Base-by-base conservation (phyloP, 2,329 filamentous ascomycete genomes). In the Paramyrothecium roridum region DNA sequence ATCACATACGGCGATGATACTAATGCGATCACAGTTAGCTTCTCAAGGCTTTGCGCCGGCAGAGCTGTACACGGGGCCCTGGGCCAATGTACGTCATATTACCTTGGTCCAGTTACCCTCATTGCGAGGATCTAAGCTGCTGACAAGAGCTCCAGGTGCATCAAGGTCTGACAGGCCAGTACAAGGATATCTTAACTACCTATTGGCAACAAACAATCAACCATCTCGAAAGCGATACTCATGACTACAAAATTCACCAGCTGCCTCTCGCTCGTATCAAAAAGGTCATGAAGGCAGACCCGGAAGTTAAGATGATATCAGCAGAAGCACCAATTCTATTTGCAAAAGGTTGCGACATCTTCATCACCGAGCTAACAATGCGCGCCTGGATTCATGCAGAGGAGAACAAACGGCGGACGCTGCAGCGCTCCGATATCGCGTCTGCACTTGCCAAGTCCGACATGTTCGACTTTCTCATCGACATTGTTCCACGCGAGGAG, bases 391-490 rank as follows among this genome's bases (percentile, higher is more conserved):
- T 99, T 61, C 95, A 99, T 67, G 95, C 95, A 17, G 95, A 99
- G 70, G 95, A 99, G 75, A 99, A 99, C 78, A 99, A 99, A 80
- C 86, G 95, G 30, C 87, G 95, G 47, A 99, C 95, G 1, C 80
- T 99, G 45, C 95, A 99, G 74, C 86, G 95, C 52, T 96, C 91
- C 55, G 95, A 99, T 68, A 99, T 99, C 70, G 95, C 95, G 21
- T 96, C 92, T 12, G 95, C 95, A 16, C 81, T 99, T 22, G 90
- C 91, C 57, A 99, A 99, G 76, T 97, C 92, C 21, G 95, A 99
- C 77, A 99, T 99, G 95, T 99, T 99, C 73, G 95, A 99, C 76
- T 99, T 99, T 76, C 81, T 99, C 57, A 99, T 99, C 70, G 95
- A 99, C 70, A 99, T 99, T 59, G 95, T 99, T 7, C 95, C 95